Evolutionary conservation across 2,329 filamentous ascomycete genomes (phyloP).

Genomic region (Pestalotiopsis sp.): DNA sequence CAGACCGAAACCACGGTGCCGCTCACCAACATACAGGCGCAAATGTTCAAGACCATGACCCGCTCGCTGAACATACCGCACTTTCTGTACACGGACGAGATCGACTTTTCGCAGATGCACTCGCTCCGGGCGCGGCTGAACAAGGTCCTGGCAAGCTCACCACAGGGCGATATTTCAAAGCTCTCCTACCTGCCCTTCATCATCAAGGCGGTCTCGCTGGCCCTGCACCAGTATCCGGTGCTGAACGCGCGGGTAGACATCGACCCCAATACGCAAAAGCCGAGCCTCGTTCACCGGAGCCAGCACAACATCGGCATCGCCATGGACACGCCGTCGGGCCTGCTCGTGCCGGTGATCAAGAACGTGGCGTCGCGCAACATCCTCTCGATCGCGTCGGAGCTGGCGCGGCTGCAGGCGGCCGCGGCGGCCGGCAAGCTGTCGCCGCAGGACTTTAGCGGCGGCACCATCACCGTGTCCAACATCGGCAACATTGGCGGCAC

Average conservation of each 20-base stretch:
- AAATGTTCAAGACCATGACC: slow-evolving; percentile 99
- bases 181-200: slow-evolving; percentile 93
- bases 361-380: slow-evolving; percentile 79
- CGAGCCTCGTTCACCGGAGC: slow-evolving; percentile 73
- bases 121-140: slow-evolving; percentile 76
- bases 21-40: slow-evolving; percentile 77
- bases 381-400: slow-evolving; percentile 73
- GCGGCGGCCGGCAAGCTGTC: slow-evolving; percentile 75
- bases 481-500: slow-evolving; percentile 94
- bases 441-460: slow-evolving; percentile 74
- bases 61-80: slow-evolving; percentile 87
- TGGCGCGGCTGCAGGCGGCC: slow-evolving; percentile 70
- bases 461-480: slow-evolving; percentile 94
- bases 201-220: slow-evolving; percentile 89
- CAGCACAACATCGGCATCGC: slow-evolving; percentile 95
- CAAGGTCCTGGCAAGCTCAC: slow-evolving; percentile 47
- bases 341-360: slow-evolving; percentile 89
- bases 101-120: slow-evolving; percentile 77
- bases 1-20: slow-evolving; percentile 69
- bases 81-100: slow-evolving; percentile 90
- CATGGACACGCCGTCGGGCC: slow-evolving; percentile 86
- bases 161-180: slow-evolving; percentile 54
- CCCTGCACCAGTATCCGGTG: slow-evolving; percentile 77
- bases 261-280: slow-evolving; percentile 57
- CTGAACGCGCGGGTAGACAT: slow-evolving; percentile 83